These are phyloP conservation scores for Aspergillus bombycis DNA, from an alignment of 2,329 filamentous ascomycete genomes.

Conservation along the genomic window DNA sequence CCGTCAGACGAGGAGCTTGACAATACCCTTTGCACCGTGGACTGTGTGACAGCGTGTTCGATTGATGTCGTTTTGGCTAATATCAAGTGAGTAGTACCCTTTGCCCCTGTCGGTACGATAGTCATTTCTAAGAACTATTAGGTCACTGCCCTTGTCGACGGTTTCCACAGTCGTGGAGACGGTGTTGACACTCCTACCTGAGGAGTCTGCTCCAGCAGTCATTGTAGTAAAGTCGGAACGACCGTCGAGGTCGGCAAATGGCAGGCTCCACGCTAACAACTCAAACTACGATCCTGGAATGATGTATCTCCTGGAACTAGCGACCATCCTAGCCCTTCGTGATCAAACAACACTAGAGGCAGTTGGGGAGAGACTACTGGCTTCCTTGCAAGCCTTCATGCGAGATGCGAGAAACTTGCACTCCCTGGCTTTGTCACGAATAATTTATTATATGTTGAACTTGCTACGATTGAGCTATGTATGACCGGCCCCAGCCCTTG, in stretches of 20 bases:
- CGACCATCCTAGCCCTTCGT: slow-evolving; percentile 77
- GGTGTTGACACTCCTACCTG: slow-evolving; percentile 81
- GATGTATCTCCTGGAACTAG: slow-evolving; percentile 89
- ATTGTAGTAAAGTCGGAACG: slow-evolving; percentile 90
- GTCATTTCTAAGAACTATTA: slow-evolving; percentile 36
- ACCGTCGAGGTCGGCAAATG: slow-evolving; percentile 61
- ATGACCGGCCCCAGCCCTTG: slow-evolving; percentile 39
- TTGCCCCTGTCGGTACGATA: slow-evolving; percentile 19
- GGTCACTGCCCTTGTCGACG: slow-evolving; percentile 63
- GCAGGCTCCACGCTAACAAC: slow-evolving; percentile 58
- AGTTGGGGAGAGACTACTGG: slow-evolving; percentile 78
- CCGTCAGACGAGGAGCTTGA: slow-evolving; percentile 97
- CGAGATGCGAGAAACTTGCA: slow-evolving; percentile 80
- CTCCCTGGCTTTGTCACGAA: slow-evolving; percentile 78
- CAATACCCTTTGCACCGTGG: slow-evolving; percentile 89
- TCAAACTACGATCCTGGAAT: slow-evolving; percentile 81
- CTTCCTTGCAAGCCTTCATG: slow-evolving; percentile 78
- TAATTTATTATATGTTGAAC: slow-evolving; percentile 82
- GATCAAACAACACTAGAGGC: slow-evolving; percentile 72
- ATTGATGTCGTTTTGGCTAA: slow-evolving; percentile 82
- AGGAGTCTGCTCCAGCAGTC: slow-evolving; percentile 77
- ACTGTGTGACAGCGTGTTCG: slow-evolving; percentile 88
- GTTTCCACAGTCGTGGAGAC: slow-evolving; percentile 69
- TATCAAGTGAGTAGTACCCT: slow-evolving; percentile 64
- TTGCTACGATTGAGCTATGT: slow-evolving; percentile 84